Base-by-base conservation (phyloP, 192 early-diverging fungal genomes). In the Haplosporangium gracile region DNA sequence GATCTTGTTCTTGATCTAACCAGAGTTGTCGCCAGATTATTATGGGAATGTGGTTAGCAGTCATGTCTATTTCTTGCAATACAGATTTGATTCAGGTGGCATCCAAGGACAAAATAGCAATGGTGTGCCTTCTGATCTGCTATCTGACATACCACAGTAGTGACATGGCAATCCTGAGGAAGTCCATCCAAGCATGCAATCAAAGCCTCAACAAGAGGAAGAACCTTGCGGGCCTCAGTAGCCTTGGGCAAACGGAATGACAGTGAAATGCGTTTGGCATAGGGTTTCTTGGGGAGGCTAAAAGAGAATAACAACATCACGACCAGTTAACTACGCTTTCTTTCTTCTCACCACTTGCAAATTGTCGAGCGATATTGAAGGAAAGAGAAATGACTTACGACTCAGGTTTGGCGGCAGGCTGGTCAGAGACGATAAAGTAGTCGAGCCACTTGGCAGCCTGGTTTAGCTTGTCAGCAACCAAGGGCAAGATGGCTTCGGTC, bases 401-500 rank as follows among this genome's bases (percentile, higher is more conserved):
- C 39, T 80, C 79, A 5, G 84, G 84, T 51, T 81, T 86, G 76
- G 39, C 32, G 26, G 65, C 34, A 24, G 84, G 84, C 70, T 86
- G 84, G 36, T 86, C 84, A 5, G 84, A 81, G 16, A 86, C 84
- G n/a, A 86, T 60, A 86, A 86, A 86, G 55, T 86, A 86, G 34
- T 86, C 84, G 16, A 86, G 74, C 84, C 79, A 86, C 4, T 81
- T n/a, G 18, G 75, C 84, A 38, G 84, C 84, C 57, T 81, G 36
- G 72, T 86, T 86, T 36, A 86, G 15, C 36, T 78, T 72, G 4
- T 77, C 75, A 20, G 71, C 40, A 26, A 86, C 70, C 16, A 86
- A 32, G 10, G 84, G 84, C 79, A 86, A 38, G 53, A 86, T 86
- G 24, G 84, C 84, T 18, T 86, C 84, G 9, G 84, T 63, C 71